These are phyloP conservation scores for Corylus americana DNA, from an alignment of 306 rosid species.

Conservation along the genomic window DNA sequence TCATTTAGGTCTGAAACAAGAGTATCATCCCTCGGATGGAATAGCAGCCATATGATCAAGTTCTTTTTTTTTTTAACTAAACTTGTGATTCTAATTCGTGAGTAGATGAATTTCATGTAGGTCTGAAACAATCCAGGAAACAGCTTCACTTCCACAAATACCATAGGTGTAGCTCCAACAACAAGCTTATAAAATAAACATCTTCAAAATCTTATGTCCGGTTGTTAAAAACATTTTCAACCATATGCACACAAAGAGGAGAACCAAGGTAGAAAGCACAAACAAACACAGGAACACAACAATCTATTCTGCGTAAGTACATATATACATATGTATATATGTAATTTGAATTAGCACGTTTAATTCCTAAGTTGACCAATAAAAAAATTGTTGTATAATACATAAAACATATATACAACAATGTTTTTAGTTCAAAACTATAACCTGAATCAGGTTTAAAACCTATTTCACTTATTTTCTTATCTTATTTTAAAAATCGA, in stretches of 20 bases:
- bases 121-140: background rate
- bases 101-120: background rate
- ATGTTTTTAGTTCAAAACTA: background rate
- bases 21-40: background rate
- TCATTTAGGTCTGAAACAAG: no score
- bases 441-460: background rate
- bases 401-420: no score
- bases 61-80: slow-evolving; percentile 20
- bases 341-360: background rate
- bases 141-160: background rate
- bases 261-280: background rate
- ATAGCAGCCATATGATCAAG: background rate
- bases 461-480: background rate
- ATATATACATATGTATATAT: background rate
- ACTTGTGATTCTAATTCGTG: background rate
- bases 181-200: background rate
- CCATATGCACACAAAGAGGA: background rate
- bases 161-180: background rate
- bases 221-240: background rate
- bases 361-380: background rate
- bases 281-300: background rate
- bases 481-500: background rate
- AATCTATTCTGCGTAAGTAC: background rate
- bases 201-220: no score
- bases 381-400: background rate